These are phyloP conservation scores for Alternaria panax DNA, from an alignment of 2,329 filamentous ascomycete species.

Conservation along the genomic window DNA sequence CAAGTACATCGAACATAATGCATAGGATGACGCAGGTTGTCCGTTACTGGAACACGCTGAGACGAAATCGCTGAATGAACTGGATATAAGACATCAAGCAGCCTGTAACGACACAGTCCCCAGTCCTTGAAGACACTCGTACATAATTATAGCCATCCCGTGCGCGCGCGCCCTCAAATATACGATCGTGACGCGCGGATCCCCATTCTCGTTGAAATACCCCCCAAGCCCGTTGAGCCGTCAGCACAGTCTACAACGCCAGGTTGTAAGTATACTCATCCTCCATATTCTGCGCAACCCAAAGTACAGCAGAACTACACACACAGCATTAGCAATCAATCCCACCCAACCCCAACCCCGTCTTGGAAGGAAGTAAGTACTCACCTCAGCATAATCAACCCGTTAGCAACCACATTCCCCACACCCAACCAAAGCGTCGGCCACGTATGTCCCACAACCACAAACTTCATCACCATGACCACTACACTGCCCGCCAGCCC, in stretches of 20 bases:
- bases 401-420: constrained; percentile 71
- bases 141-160: constrained; percentile 8
- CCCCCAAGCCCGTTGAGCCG: not conserved
- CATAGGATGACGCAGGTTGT: not conserved
- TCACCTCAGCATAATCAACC: constrained; percentile 71
- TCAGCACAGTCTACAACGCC: constrained; percentile 57
- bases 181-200: not conserved
- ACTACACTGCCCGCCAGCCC: constrained; percentile 72
- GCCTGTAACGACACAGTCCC: not conserved
- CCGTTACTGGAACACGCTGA: not conserved
- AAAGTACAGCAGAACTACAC: constrained; percentile 68
- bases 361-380: too few relatives aligned
- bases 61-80: not conserved
- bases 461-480: constrained; percentile 72
- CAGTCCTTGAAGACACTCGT: constrained; percentile 7
- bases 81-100: not conserved
- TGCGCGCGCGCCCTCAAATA: not conserved
- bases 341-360: not conserved
- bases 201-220: not conserved
- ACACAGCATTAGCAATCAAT: constrained; percentile 26
- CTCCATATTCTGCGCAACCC: constrained; percentile 76
- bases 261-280: constrained; percentile 76
- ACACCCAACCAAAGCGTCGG: constrained; percentile 72
- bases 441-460: constrained; percentile 66
- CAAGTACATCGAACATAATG: constrained; percentile 25